Conservation (phyloP, 495 filamentous ascomycete species). For the Annulohypoxylon bovei region DNA sequence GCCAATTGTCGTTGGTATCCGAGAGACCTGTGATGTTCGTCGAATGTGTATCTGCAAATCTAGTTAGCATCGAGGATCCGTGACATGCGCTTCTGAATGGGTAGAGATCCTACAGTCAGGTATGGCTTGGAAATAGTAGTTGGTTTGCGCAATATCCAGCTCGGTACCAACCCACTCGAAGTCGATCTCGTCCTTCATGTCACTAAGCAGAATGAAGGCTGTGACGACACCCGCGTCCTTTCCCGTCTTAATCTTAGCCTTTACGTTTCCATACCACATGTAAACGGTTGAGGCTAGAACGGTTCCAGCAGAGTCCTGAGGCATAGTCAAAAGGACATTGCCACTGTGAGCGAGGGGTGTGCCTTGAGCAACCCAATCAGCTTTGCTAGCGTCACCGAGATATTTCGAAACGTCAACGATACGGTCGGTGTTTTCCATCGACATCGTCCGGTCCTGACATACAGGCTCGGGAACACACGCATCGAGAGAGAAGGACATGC, state of each 20-base stretch:
- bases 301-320: conserved; percentile 80
- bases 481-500: conserved; percentile 79
- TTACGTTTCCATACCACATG: conserved; percentile 97
- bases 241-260: conserved; percentile 84
- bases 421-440: conserved; percentile 73
- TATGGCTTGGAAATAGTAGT: conserved; percentile 97
- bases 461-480: conserved; percentile 88
- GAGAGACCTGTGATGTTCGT: conserved; percentile 71
- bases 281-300: conserved; percentile 87
- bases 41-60: conserved; percentile 71
- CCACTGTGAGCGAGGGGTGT: conserved; percentile 68
- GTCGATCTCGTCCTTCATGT: conserved; percentile 98
- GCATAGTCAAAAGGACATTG: conserved; percentile 87
- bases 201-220: conserved; percentile 92
- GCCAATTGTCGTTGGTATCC: conserved; percentile 81
- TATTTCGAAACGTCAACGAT: conserved; percentile 78
- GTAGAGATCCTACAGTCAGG: conserved; percentile 77
- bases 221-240: conserved; percentile 89
- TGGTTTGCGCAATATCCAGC: conserved; percentile 81
- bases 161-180: conserved; percentile 93
- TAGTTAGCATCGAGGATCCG: conserved; percentile 36
- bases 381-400: conserved; percentile 78
- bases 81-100: not conserved
- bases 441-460: conserved; percentile 78
- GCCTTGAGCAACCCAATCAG: conserved; percentile 91